Base-by-base conservation (phyloP, 148 eudicot species). In the Silene conica region DNA sequence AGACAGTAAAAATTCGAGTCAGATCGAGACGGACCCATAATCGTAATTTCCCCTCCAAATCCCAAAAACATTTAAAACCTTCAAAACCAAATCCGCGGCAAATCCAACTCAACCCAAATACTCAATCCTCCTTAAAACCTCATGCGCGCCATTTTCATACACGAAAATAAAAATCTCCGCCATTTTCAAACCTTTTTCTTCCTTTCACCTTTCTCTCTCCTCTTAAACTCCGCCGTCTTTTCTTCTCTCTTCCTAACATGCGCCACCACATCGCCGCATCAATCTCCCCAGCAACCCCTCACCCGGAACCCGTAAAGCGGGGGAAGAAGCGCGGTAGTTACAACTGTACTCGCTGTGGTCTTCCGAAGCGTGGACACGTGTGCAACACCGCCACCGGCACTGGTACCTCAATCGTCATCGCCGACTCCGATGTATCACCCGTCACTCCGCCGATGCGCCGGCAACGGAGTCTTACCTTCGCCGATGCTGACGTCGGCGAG, bases 281-380 rank as follows among this genome's bases (percentile, higher is more conserved):
- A 78, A 70, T 64, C 28, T 68, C 82, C 82, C 88, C 72, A 23
- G 64, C 89, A 62, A 79, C 91, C 77, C 72, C 78, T 72, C 89
- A 62, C 82, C 89, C 87, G 60, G 83, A 71, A 70, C 61, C 76
- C 63, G 26, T 60, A 20, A 87, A 81, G 69, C 80, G 73, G n/a
- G 86, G 85, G 67, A 88, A 89, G 64, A 86, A 70, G 31, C 89
- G 97, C 4, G 98, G 98, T 2, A 81, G 79, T 77, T 95, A 95
- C 82, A 92, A 83, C 84, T 92, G 98, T 57, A 91, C 93, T 78
- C 87, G 90, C 0, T 95, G 98, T 26, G 98, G 98, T 66, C 79
- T 81, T 23, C 98, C 96, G 6, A 95, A 95, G 52, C 83, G 79
- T 52, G 98, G 98, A 74, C 98, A 95, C 75, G 75, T 75, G 2